Evolutionary conservation across 1,139 yeast genomes (phyloP).

Genomic region (Candida sp.): DNA sequence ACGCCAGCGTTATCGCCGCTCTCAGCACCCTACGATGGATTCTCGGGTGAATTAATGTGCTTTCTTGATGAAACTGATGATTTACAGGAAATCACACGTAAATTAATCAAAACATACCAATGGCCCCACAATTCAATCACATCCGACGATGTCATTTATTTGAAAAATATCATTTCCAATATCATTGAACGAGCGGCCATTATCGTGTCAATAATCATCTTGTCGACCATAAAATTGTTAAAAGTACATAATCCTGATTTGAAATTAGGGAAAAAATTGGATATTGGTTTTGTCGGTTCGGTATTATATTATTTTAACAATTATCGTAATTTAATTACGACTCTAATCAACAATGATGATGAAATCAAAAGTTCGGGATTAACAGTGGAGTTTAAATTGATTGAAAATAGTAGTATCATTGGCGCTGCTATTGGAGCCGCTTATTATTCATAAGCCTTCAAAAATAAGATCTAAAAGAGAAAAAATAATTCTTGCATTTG

Average conservation of each 20-base stretch:
- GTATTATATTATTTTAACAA: constrained; percentile 34
- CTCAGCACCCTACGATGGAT: constrained; percentile 28
- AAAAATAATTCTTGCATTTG: neutral
- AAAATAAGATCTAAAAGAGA: too few relatives aligned
- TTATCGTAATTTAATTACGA: constrained; percentile 28
- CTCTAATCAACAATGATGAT: constrained; percentile 26
- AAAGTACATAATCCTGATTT: constrained; percentile 24
- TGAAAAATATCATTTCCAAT: constrained; percentile 25
- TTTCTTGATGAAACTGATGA: constrained; percentile 29
- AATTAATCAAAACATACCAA: constrained; percentile 18
- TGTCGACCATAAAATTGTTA: constrained; percentile 34
- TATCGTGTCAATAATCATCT: constrained; percentile 34
- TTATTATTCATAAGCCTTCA: constrained; percentile 16
- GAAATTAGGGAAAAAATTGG: constrained; percentile 15
- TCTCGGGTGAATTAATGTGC: constrained; percentile 39
- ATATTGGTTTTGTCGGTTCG: constrained; percentile 45
- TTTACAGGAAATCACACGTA: constrained; percentile 14
- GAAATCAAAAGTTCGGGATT: constrained; percentile 24
- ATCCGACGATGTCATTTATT: constrained; percentile 20
- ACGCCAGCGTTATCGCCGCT: constrained; percentile 6
- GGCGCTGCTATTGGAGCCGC: constrained; percentile 53
- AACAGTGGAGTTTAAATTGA: constrained; percentile 33
- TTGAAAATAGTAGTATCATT: constrained; percentile 42
- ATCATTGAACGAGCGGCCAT: constrained; percentile 39
- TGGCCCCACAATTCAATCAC: constrained; percentile 18